A percentile compares a stretch with the other conserved stretches of the same genome.
Conservation (phyloP, 257 asterid species). For the Echites panduratus region DNA sequence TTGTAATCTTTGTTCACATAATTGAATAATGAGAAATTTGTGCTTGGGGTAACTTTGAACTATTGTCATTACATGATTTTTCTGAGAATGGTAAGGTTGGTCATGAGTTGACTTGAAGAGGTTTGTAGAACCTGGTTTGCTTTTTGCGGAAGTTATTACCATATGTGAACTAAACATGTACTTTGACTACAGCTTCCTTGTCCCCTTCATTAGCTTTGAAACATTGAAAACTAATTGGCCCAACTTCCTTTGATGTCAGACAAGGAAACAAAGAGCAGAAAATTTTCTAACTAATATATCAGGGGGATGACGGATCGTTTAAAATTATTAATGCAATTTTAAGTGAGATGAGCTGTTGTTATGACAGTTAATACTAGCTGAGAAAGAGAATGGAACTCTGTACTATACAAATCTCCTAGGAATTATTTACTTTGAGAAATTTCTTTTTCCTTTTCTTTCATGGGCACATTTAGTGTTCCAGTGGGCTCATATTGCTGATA, state of each 20-base stretch:
- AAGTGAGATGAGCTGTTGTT: not conserved
- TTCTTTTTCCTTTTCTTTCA: no score
- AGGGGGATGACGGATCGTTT: not conserved
- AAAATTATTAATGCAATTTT: not conserved
- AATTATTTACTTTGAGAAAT: not conserved
- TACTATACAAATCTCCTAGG: not conserved
- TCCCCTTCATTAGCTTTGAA: not conserved
- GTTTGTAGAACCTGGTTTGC: not conserved
- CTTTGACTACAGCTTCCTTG: not conserved
- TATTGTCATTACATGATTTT: not conserved
- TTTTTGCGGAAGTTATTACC: not conserved
- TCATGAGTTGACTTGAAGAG: not conserved
- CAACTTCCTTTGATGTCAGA: not conserved
- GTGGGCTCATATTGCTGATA: not conserved
- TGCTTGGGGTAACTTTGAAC: not conserved
- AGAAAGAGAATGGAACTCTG: not conserved
- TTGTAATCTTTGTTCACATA: conserved; percentile 1
- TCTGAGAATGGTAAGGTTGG: not conserved
- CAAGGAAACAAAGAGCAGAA: not conserved
- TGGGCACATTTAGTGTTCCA: no score
- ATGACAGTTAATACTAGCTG: not conserved
- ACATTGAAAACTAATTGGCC: not conserved
- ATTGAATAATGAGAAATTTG: not conserved
- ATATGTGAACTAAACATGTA: no score
- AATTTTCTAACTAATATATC: not conserved